These are phyloP conservation scores for Breynia disticha DNA, from an alignment of 441 rosid species.

Conservation along the genomic window DNA sequence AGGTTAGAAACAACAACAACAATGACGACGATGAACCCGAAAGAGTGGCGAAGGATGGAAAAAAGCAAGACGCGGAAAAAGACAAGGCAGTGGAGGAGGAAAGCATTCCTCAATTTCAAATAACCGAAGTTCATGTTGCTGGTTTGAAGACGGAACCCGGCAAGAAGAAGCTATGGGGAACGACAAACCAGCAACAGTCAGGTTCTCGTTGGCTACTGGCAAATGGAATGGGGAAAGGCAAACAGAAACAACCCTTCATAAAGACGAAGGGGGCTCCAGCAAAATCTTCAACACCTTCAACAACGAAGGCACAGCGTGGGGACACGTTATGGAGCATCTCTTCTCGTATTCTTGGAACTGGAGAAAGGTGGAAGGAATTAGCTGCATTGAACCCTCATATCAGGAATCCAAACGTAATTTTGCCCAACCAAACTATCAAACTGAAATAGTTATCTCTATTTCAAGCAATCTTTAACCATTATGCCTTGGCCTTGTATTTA, in stretches of 20 bases:
- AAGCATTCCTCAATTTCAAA: slow-evolving; percentile 55
- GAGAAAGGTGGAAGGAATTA: slow-evolving; percentile 58
- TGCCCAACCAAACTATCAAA: slow-evolving; percentile 23
- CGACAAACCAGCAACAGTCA: slow-evolving; percentile 58
- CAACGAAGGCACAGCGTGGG: slow-evolving; percentile 44
- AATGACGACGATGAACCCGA: slow-evolving; percentile 41
- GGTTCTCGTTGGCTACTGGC: slow-evolving; percentile 93
- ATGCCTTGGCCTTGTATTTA: too few relatives aligned
- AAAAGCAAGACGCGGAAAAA: slow-evolving; percentile 25
- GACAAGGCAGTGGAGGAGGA: slow-evolving; percentile 41
- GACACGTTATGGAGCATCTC: slow-evolving; percentile 87
- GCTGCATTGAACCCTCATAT: slow-evolving; percentile 30
- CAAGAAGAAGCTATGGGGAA: slow-evolving; percentile 72
- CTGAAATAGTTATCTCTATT: too few relatives aligned
- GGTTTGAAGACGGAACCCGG: slow-evolving; percentile 63
- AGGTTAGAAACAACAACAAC: slow-evolving; percentile 29
- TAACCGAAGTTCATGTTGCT: slow-evolving; percentile 78
- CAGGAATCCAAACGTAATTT: slow-evolving; percentile 40
- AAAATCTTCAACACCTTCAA: slow-evolving; percentile 3
- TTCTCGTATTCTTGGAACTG: slow-evolving; percentile 38
- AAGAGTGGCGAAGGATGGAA: slow-evolving; percentile 16
- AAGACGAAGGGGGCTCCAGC: slow-evolving; percentile 34
- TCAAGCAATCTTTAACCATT: too few relatives aligned
- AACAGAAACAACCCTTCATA: slow-evolving; percentile 35
- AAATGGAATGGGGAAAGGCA: slow-evolving; percentile 90